A percentile compares a stretch with the other conserved stretches of the same genome.
These are phyloP conservation scores for Plasmodium adleri DNA, from an alignment of 169 alveolate species.

Conservation along the genomic window DNA sequence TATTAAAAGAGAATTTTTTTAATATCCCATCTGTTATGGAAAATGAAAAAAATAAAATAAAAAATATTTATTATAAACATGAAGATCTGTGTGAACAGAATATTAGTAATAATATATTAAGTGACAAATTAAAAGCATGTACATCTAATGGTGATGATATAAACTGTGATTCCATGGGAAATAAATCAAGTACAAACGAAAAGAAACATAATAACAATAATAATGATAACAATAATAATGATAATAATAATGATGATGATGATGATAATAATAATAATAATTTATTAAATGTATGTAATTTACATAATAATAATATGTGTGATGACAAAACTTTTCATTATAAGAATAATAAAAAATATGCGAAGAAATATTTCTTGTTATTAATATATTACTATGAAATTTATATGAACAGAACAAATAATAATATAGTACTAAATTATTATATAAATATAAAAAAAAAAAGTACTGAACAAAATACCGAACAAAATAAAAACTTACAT, in stretches of 20 bases:
- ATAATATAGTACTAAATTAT: conserved; percentile 14
- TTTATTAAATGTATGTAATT: not conserved
- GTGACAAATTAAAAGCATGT: not conserved
- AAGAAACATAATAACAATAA: not conserved
- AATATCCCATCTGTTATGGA: not conserved
- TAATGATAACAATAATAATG: not conserved
- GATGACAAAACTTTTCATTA: no score
- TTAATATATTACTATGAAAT: conserved; percentile 38
- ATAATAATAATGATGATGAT: not conserved
- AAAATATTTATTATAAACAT: no score
- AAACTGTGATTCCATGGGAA: not conserved
- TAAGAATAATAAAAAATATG: conserved; percentile 22
- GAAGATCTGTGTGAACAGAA: no score
- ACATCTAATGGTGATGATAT: not conserved
- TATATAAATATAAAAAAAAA: not conserved
- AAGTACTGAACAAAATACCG: not conserved
- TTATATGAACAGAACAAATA: conserved; percentile 38
- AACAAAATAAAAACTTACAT: not conserved
- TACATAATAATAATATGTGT: no score
- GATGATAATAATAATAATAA: not conserved
- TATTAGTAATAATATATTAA: not conserved
- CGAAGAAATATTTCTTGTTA: conserved; percentile 36
- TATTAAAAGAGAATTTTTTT: conserved; percentile 25
- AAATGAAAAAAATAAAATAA: not conserved
- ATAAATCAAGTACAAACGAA: not conserved